Evolutionary conservation across 345 rosid genomes (phyloP), one percentile per base, ranked within the genome.

Genomic region (Stellera chamaejasme): DNA sequence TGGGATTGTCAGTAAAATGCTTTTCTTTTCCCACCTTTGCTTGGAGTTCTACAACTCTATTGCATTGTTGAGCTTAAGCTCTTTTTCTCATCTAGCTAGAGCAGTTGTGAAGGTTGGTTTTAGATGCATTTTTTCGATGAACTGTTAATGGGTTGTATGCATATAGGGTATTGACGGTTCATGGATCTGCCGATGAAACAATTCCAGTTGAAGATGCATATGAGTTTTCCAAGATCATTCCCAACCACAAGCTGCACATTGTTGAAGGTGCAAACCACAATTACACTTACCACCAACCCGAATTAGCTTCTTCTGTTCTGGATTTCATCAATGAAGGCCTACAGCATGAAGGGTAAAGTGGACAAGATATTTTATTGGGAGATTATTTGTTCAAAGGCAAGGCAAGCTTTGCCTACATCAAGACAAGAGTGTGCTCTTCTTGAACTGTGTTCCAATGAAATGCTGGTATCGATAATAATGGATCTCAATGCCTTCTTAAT

Each of bases 121-220:
- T 32, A 32, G 39, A 32, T 32, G 39, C 47, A 19, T 13, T 32
- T 55, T 25, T 51, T 36, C 54, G 55, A 42, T 8, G 2, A 43
- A 23, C 13, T 48, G 10, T 7, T 54, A 16, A 50, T 27, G 26
- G 36, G 19, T 26, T 14, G 16, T 55, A 57, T 44, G 27, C 44
- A 45, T 60, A 39, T 72, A 83, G 95, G 71, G 85, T 87, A 26
- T 55, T 84, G 79, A 87, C 94, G 25, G 77, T 90, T 58, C 97
- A 90, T 50, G 97, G 96, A 71, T 65, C 85, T 16, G 72, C 45
- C 26, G 93, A 90, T 15, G 65, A 76, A 60, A 19, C 68, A 43
- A 82, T 90, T 48, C 82, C 87, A 0, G 69, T 75, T 44, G 81
- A 72, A 69, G 91, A 90, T 72, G 96, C 97, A 0, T 42, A 49